Conservation (phyloP, 805 yeast genomes). For the Metschnikowia cerradonensis region DNA sequence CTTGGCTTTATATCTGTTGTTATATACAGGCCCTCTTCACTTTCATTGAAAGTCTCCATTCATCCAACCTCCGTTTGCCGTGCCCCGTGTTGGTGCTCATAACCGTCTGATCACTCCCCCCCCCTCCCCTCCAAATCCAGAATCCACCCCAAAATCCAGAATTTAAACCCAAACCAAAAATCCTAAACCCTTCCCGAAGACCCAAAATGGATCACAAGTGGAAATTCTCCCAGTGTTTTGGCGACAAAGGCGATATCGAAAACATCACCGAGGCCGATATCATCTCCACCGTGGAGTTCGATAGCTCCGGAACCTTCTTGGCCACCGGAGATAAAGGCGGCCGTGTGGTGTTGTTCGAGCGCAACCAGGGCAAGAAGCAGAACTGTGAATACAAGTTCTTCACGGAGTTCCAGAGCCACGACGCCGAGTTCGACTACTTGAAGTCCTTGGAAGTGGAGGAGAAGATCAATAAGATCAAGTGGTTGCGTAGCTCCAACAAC, state of each 20-base stretch:
- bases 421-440: slow-evolving; percentile 95
- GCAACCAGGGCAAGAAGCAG: slow-evolving; percentile 63
- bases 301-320: slow-evolving; percentile 86
- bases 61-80: too few relatives aligned
- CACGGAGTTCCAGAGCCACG: slow-evolving; percentile 97
- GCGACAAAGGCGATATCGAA: slow-evolving; percentile 96
- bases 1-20: too few relatives aligned
- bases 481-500: slow-evolving; percentile 85
- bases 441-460: slow-evolving; percentile 96
- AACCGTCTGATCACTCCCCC: too few relatives aligned
- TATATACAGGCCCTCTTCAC: too few relatives aligned
- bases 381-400: slow-evolving; percentile 88
- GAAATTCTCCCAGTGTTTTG: slow-evolving; percentile 97
- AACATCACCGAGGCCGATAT: slow-evolving; percentile 95
- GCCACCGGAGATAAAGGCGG: slow-evolving; percentile 99
- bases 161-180: too few relatives aligned
- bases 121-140: too few relatives aligned
- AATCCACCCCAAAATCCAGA: too few relatives aligned
- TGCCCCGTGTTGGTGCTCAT: too few relatives aligned
- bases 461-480: slow-evolving; percentile 93
- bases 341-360: slow-evolving; percentile 90
- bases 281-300: slow-evolving; percentile 94
- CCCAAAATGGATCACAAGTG: slow-evolving; percentile 39
- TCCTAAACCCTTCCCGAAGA: too few relatives aligned
- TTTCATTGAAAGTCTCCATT: too few relatives aligned